Conservation (phyloP, 2,329 filamentous ascomycete genomes). For the Monilinia fructigena region DNA sequence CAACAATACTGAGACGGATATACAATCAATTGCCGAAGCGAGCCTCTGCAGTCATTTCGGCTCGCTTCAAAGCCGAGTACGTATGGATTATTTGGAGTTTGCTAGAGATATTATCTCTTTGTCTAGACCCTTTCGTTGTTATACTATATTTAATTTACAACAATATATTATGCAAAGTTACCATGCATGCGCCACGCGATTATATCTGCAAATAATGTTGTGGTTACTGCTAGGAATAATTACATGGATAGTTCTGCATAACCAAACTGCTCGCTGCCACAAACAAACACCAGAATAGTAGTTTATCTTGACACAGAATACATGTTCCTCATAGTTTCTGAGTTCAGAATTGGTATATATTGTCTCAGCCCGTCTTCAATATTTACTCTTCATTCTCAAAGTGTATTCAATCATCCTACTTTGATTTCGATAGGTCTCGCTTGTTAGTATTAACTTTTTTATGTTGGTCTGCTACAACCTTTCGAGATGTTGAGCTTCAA, state of each 20-base stretch:
- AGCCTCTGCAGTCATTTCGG: not conserved
- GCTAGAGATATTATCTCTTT: not conserved
- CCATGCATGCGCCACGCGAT: conserved; percentile 17
- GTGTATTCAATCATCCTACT: not conserved
- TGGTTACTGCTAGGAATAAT: not conserved
- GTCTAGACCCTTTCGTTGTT: not conserved
- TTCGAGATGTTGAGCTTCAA: conserved; percentile 30
- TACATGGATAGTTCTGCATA: conserved; percentile 2
- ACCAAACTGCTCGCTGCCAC: not conserved
- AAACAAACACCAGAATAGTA: not conserved
- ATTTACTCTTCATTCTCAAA: not conserved
- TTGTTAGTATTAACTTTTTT: not conserved
- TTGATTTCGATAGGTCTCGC: not conserved
- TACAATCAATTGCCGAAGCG: not conserved
- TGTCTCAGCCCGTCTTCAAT: not conserved
- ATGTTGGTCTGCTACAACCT: not conserved
- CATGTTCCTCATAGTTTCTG: not conserved
- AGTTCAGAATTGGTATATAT: not conserved
- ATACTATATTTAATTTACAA: not conserved
- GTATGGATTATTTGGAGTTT: not conserved
- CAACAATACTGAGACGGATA: not conserved
- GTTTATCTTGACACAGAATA: not conserved
- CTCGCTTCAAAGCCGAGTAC: not conserved
- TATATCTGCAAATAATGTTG: conserved; percentile 7
- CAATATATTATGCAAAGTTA: not conserved